Conservation (phyloP, 139 green algal species). For the Coccomyxa sp. region DNA sequence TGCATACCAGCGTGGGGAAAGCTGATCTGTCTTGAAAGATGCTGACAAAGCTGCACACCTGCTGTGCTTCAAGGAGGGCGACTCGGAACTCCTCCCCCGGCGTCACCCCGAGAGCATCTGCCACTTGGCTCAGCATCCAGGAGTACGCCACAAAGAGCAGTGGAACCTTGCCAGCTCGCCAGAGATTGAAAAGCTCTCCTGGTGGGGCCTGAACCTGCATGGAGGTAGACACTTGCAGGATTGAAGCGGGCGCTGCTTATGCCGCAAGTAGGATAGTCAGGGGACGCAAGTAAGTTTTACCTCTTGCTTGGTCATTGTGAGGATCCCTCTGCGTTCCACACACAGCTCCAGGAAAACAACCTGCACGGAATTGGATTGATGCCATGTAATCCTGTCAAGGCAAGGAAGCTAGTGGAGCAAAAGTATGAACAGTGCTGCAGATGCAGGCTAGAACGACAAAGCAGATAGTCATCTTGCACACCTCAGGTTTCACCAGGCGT, state of each 20-base stretch:
- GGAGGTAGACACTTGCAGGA: not conserved
- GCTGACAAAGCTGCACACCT: constrained; percentile 11
- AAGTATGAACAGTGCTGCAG: not conserved
- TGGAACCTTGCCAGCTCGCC: not conserved
- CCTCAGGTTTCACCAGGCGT: constrained; percentile 16
- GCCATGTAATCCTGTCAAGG: not conserved
- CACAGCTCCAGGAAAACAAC: constrained; percentile 29
- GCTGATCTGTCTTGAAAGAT: no score
- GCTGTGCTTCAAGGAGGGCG: constrained; percentile 40
- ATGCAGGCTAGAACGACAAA: not conserved
- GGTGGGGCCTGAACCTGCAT: constrained; percentile 4
- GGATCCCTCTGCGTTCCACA: constrained; percentile 6
- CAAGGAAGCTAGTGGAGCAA: no score
- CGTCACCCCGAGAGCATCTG: constrained; percentile 19
- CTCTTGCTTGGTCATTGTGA: constrained; percentile 6
- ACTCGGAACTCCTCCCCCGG: constrained; percentile 63
- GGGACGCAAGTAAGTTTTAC: not conserved
- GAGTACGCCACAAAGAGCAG: constrained; percentile 30
- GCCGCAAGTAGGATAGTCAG: no score
- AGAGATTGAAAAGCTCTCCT: not conserved
- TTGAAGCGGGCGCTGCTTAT: no score
- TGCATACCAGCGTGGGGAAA: no score
- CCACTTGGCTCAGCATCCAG: constrained; percentile 42
- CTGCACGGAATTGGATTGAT: not conserved
- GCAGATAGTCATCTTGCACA: not conserved